Percentiles rank a stretch among this genome's conserved stretches.
Conservation (phyloP, 305 asterid genomes). For the Fraxinus ornus region DNA sequence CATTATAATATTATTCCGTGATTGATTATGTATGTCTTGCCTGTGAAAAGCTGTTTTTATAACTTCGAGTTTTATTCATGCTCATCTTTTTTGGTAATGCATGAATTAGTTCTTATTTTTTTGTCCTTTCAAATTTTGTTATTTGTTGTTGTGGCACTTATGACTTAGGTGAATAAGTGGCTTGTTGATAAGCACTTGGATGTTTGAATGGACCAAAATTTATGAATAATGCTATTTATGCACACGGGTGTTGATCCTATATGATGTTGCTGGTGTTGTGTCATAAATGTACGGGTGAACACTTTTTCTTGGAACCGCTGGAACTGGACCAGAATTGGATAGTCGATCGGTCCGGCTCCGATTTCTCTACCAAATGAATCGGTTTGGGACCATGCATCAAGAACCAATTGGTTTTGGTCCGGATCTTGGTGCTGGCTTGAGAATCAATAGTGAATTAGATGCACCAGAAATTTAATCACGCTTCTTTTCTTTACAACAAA, state of each 20-base stretch:
- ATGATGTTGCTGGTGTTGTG: background rate
- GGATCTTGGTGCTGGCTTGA: background rate
- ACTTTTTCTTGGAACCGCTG: background rate
- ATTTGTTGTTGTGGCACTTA: background rate
- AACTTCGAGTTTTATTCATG: background rate
- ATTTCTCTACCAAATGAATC: background rate
- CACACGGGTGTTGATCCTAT: background rate
- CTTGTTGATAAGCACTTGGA: background rate
- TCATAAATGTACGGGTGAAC: background rate
- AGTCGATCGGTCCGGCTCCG: background rate
- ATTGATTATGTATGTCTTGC: background rate
- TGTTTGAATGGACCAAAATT: background rate
- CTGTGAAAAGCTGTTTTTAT: background rate
- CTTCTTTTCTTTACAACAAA: background rate
- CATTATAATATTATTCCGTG: background rate
- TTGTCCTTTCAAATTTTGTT: background rate
- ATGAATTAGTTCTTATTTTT: background rate
- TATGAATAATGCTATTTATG: background rate
- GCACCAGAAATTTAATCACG: background rate
- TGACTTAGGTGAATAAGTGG: background rate
- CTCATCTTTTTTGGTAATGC: background rate
- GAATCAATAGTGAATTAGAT: background rate
- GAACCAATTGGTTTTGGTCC: background rate
- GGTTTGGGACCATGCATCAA: background rate
- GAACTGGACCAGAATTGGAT: background rate